Evolutionary conservation across 805 yeast genomes (phyloP), one percentile per base, ranked within the genome.

Genomic region (Priceomyces fermenticarens): DNA sequence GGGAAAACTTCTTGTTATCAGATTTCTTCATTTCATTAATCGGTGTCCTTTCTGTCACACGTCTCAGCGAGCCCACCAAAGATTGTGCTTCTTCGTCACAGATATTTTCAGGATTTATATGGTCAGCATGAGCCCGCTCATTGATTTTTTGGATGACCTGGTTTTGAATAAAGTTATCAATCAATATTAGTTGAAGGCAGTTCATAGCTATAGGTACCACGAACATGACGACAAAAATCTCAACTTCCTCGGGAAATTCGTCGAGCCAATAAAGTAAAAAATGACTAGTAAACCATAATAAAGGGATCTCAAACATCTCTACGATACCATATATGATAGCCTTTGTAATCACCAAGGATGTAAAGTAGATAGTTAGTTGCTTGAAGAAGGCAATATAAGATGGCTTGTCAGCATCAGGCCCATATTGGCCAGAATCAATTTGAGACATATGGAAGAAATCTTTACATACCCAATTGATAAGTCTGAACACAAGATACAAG

Each of bases 151-250:
- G 74, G 39, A 64, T 54, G 27, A 55, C 42, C 39, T 66, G 84
- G 49, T 79, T 69, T 53, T 81, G 84, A 52, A 86, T 85, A 44
- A 86, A 79, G 54, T 80, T 84, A 54, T 86, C 95, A 30, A 85
- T 77, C 47, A 85, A 74, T 35, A 81, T 72, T 50, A 83, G 79
- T 58, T 86, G 95, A 60, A 86, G 73, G 46, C 85, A 76, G 57
- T 86, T 86, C 75, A 86, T 73, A 44, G 83, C 58, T 4, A 85
- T 69, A 1, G 95, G 95, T 49, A 85, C 84, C 7, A 86, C 76
- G 56, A 93, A 78, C 81, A 91, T 84, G 17, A 93, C 96, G 45
- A 91, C 76, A 30, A 85, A 82, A 11, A 91, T 87, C 59, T 93
- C 96, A 30, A 88, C 47, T 45, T 70, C 72, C 46, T 84, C 80